Conservation (phyloP, 164 flowering plant species). For the Piper longum region DNA sequence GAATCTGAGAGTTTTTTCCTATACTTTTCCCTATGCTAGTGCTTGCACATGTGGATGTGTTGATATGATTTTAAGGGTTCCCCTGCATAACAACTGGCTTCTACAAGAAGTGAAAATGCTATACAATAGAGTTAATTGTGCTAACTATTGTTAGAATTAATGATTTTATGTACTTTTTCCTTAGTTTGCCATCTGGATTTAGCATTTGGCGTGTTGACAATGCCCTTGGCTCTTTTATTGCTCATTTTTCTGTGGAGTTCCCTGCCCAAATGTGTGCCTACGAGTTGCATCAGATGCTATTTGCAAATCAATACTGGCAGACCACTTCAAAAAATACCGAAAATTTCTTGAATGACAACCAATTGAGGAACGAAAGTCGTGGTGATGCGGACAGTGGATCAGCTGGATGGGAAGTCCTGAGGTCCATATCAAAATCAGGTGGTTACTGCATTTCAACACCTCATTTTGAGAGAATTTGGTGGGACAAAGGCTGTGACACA, state of each 20-base stretch:
- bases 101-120: no score
- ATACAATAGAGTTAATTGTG: no score
- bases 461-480: conserved; percentile 94
- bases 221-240: conserved; percentile 70
- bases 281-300: conserved; percentile 58
- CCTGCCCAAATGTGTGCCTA: conserved; percentile 37
- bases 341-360: conserved; percentile 18
- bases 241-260: conserved; percentile 42
- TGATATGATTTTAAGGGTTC: no score
- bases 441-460: conserved; percentile 65
- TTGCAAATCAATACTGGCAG: conserved; percentile 34
- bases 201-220: conserved; percentile 96
- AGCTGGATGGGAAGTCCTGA: conserved; percentile 74
- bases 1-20: no score
- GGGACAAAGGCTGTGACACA: conserved; percentile 84
- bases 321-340: conserved; percentile 19
- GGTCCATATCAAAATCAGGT: conserved; percentile 62
- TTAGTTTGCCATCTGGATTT: conserved; percentile 41
- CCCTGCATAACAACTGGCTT: no score
- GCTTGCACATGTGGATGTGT: no score
- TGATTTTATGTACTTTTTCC: no score
- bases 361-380: conserved; percentile 16
- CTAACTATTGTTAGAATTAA: neutral
- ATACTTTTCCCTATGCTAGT: no score
- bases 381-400: conserved; percentile 28